A percentile compares a stretch with the other conserved stretches of the same genome.
Conservation (phyloP, 2,329 filamentous ascomycete genomes). For the Colletotrichum somersetense region DNA sequence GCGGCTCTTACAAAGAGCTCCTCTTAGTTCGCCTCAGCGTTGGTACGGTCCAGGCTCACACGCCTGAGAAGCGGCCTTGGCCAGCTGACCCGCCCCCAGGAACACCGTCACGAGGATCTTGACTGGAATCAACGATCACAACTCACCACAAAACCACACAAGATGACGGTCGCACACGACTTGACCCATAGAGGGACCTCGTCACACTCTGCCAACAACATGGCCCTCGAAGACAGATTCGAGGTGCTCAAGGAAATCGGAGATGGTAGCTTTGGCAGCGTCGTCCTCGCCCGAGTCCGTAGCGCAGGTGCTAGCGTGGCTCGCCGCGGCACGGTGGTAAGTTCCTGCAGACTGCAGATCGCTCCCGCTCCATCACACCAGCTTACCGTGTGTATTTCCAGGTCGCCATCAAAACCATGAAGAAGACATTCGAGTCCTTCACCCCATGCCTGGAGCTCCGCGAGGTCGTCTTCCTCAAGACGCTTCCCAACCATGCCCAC, state of each 20-base stretch:
- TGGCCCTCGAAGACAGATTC: conserved; percentile 91
- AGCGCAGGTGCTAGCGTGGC: conserved; percentile 90
- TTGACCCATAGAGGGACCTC: conserved; percentile 76
- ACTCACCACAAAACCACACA: conserved; percentile 47
- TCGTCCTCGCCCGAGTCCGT: conserved; percentile 90
- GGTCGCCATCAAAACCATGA: conserved; percentile 99
- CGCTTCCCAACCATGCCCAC: conserved; percentile 87
- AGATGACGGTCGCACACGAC: conserved; percentile 84
- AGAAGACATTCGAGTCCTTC: conserved; percentile 98
- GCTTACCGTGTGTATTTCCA: conserved; percentile 53
- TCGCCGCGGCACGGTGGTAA: conserved; percentile 91
- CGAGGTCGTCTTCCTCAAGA: conserved; percentile 96
- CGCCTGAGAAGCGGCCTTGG: conserved; percentile 43
- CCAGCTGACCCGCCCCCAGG: conserved; percentile 40
- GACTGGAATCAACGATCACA: conserved; percentile 43
- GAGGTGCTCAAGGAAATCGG: conserved; percentile 98
- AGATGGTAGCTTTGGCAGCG: conserved; percentile 98
- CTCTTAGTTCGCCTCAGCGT: conserved; percentile 43
- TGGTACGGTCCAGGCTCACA: conserved; percentile 44
- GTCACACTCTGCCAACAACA: conserved; percentile 61
- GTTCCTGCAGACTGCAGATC: conserved; percentile 50
- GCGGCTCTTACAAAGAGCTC: conserved; percentile 56
- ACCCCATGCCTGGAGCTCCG: conserved; percentile 90
- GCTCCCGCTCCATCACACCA: conserved; percentile 11
- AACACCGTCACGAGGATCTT: conserved; percentile 40